Evolutionary conservation across 495 filamentous ascomycete species (phyloP), one percentile per base, ranked within the genome.

Genomic region (Geoglossum glabrum): DNA sequence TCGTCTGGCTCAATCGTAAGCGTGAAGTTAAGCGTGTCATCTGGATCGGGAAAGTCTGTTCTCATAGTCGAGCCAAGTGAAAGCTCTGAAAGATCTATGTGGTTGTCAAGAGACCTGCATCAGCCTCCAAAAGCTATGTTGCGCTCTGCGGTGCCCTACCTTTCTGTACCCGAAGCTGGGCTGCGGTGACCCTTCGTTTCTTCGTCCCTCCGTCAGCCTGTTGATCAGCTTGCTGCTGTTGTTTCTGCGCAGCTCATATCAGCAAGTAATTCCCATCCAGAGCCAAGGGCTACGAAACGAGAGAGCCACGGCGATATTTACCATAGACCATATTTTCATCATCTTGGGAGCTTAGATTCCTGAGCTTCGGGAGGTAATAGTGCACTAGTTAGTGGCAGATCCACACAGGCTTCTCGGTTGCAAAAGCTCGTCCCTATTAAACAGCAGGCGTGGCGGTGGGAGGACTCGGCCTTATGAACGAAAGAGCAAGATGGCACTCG

Each of bases 321-420:
- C 90, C 90, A 98, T 95, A 69, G 89, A 94, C 92, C 92, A 98
- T 76, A 98, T 95, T 71, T 98, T 98, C 74, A 96, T 76, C 92
- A 98, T 98, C 64, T 70, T 87, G 80, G 59, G 17, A 67, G 58
- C 26, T 15, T 3, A n/a, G 9, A 8, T 27, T 30, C 10, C 28
- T 13, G 26, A 31, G 25, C 7, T 19, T 13, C 23, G 25, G 23
- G 23, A 15, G 19, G 17, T n/a, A 31, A 52, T 52, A 52, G 17
- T 17, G 36, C 17, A 15, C 46, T 4, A 21, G 21, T 25, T 50
- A 15, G 15, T 50, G 26, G 46, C 36, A 40, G 11, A 15, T 40
- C 36, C 17, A 40, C 36, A 15, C 13, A 40, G 11, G 17, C 13
- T 40, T 15, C 13, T 15, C 17, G 6, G 5, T 40, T 40, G 36